These are phyloP conservation scores for Dalbergia cochinchinensis DNA, from an alignment of 306 rosid species.

Conservation along the genomic window DNA sequence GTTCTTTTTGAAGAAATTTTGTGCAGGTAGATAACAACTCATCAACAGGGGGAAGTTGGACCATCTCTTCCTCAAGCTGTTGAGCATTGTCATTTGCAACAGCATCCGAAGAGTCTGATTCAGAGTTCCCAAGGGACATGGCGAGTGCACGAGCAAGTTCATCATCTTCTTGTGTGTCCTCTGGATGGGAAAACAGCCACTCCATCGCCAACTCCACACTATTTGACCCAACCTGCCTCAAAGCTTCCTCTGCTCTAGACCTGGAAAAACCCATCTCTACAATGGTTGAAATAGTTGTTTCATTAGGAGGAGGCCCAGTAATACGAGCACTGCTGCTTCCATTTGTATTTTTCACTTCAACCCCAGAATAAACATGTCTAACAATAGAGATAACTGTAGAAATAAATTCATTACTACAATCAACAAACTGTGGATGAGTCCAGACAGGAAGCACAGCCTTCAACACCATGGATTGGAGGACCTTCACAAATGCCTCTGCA, in stretches of 20 bases:
- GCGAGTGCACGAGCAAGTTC: constrained; percentile 99
- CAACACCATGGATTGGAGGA: constrained; percentile 93
- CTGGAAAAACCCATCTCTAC: constrained; percentile 99
- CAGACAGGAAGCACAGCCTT: constrained; percentile 97
- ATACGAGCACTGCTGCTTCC: constrained; percentile 70
- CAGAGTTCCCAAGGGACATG: constrained; percentile 93
- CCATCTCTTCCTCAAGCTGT: constrained; percentile 83
- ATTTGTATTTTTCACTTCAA: constrained; percentile 84
- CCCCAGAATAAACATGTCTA: constrained; percentile 89
- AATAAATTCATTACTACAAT: constrained; percentile 87
- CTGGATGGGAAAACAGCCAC: constrained; percentile 97
- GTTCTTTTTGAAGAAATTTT: constrained; percentile 86
- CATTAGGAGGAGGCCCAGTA: constrained; percentile 92
- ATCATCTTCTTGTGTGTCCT: constrained; percentile 90
- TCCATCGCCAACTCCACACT: constrained; percentile 99
- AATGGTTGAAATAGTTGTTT: constrained; percentile 88
- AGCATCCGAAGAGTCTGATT: constrained; percentile 77
- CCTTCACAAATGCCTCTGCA: constrained; percentile 95
- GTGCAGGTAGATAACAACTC: constrained; percentile 87
- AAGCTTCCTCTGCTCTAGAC: constrained; percentile 93
- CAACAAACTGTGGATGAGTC: constrained; percentile 93
- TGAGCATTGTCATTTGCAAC: constrained; percentile 56
- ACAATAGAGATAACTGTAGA: constrained; percentile 82
- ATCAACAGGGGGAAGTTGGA: constrained; percentile 87
- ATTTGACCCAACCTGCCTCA: constrained; percentile 95